Percentiles rank a stretch among this genome's conserved stretches.
Evolutionary conservation across 306 rosid species (phyloP).

Genomic region (Abrus precatorius): DNA sequence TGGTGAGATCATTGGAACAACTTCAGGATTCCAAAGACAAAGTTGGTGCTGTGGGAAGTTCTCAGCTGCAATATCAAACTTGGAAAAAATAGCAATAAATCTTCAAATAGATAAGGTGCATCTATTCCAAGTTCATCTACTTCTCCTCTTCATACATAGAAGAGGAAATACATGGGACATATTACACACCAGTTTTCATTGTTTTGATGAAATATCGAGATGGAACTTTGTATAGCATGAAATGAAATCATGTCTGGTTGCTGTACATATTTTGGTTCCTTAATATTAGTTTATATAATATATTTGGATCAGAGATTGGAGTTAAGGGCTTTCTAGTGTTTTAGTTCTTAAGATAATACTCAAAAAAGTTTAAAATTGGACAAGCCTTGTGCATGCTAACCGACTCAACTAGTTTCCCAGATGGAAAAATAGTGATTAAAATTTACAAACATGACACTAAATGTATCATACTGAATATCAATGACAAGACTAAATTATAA

Average conservation of each 20-base stretch:
- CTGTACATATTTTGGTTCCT: slow-evolving; percentile 53
- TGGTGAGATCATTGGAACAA: slow-evolving; percentile 76
- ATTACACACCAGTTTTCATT: slow-evolving; percentile 17
- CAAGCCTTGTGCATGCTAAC: too few relatives aligned
- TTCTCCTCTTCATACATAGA: slow-evolving; percentile 55
- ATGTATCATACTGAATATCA: too few relatives aligned
- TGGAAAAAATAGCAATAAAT: slow-evolving; percentile 31
- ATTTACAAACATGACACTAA: too few relatives aligned
- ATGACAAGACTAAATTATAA: too few relatives aligned
- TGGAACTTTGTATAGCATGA: slow-evolving; percentile 40
- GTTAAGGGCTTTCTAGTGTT: too few relatives aligned
- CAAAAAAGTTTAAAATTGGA: too few relatives aligned
- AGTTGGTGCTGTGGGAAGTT: neutral
- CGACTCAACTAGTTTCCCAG: too few relatives aligned
- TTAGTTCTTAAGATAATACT: too few relatives aligned
- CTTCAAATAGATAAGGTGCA: slow-evolving; percentile 40
- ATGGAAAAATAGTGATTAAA: too few relatives aligned
- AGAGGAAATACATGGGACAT: slow-evolving; percentile 12
- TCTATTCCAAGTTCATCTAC: slow-evolving; percentile 56
- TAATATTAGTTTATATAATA: neutral
- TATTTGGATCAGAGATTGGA: too few relatives aligned
- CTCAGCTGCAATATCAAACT: neutral
- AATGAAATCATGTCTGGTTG: slow-evolving; percentile 10
- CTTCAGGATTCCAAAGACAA: slow-evolving; percentile 59
- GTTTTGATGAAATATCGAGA: slow-evolving; percentile 41